Percentiles rank a stretch among this genome's conserved stretches.
Evolutionary conservation across 257 asterid species (phyloP).

Genomic region (Lithospermum erythrorhizon): DNA sequence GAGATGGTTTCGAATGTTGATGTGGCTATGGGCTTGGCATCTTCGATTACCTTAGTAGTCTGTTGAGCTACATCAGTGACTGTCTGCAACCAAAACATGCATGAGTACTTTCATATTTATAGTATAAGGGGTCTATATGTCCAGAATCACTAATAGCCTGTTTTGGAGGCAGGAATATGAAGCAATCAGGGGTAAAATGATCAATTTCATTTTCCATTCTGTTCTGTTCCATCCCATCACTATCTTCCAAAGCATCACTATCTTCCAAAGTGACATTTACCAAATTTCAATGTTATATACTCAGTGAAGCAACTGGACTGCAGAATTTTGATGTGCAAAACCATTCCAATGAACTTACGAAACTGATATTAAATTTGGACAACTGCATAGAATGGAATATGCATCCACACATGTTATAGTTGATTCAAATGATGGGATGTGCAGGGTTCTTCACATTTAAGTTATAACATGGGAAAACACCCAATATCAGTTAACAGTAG

Average conservation of each 20-base stretch:
- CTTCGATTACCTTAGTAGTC: conserved; percentile 66
- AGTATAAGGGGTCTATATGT: not conserved
- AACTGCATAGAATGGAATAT: not conserved
- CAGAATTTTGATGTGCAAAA: not conserved
- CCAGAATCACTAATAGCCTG: not conserved
- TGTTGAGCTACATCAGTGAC: conserved; percentile 81
- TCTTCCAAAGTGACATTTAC: not conserved
- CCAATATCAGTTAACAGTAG: too few relatives aligned
- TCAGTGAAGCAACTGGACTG: not conserved
- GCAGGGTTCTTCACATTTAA: too few relatives aligned
- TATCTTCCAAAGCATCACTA: not conserved
- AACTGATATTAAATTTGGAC: not conserved
- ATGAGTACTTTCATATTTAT: not conserved
- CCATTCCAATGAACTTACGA: not conserved
- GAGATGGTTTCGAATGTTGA: conserved; percentile 69
- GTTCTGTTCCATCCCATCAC: not conserved
- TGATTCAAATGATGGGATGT: too few relatives aligned
- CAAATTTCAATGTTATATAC: not conserved
- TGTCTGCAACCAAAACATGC: conserved; percentile 37
- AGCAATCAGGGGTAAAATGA: not conserved
- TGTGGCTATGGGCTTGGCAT: conserved; percentile 72
- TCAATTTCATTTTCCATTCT: not conserved
- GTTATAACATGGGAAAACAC: too few relatives aligned
- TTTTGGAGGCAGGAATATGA: not conserved
- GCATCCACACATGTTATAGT: not conserved